Evolutionary conservation across 73 alveolate genomes (phyloP), one percentile per base, ranked within the genome.

Genomic region (Paramecium sexaurelia): DNA sequence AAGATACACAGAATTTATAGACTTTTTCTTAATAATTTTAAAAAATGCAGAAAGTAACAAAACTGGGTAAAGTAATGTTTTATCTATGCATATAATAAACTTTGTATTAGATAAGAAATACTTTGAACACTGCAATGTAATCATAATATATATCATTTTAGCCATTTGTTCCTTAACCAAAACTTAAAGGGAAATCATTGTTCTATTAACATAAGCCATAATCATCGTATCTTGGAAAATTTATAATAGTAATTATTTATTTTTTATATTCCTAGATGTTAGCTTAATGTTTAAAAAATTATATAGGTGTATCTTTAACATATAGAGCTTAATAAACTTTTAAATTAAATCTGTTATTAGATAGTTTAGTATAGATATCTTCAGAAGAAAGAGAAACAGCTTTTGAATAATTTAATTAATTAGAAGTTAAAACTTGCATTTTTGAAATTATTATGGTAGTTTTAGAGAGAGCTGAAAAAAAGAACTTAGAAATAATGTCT

Each of bases 1-100:
- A n/a, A 39, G 55, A 45, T 78, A 78, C 36, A 56, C 90, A 6
- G 90, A 78, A 78, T 78, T 78, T 45, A 22, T 78, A 78, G 27
- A 41, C 45, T 78, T 78, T 45, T 78, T 37, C 27, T 56, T 29
- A 19, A 33, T 37, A 7, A 78, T 78, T 45, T 5, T 78, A 39
- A 33, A 78, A 78, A 61, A 36, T 22, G 36, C 90, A 15, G 90
- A 78, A 45, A 37, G 55, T 9, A 36, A 36, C 41, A 36, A 20
- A 24, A 78, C 45, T 37, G 43, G 55, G 1, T 40, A 20, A 39
- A 22, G 35, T n/a, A 61, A 78, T 78, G 67, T 51, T 8, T 51
- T 51, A 51, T 51, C 67, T 0, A 51, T 51, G 67, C 67, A 51
- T 17, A 51, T 51, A 3, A 51, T 51, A 1, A 51, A 51, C 13